A percentile compares a stretch with the other conserved stretches of the same genome.
These are phyloP conservation scores for Scedosporium aurantiacum DNA, from an alignment of 2,329 filamentous ascomycete genomes.

Conservation along the genomic window DNA sequence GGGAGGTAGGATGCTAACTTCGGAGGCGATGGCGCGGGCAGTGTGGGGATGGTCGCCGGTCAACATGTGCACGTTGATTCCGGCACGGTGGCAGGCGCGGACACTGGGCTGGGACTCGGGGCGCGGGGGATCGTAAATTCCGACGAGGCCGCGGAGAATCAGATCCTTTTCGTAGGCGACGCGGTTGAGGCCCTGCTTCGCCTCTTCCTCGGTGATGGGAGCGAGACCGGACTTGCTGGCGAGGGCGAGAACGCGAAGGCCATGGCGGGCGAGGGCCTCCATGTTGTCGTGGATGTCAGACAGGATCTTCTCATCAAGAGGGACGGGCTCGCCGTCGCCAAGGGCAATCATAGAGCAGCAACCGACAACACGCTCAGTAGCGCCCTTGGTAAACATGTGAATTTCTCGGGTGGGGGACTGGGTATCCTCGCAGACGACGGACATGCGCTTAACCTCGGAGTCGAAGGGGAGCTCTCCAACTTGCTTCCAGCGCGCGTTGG, in stretches of 20 bases:
- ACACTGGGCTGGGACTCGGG: constrained; percentile 53
- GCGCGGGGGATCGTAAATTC: constrained; percentile 61
- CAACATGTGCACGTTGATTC: constrained; percentile 59
- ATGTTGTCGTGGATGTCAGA: constrained; percentile 50
- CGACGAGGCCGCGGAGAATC: constrained; percentile 55
- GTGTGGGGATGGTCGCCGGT: constrained; percentile 56
- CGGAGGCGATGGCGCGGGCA: constrained; percentile 48
- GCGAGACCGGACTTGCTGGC: constrained; percentile 35
- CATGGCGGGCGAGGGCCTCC: constrained; percentile 51
- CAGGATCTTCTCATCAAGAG: constrained; percentile 39
- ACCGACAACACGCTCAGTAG: constrained; percentile 55
- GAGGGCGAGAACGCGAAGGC: constrained; percentile 56
- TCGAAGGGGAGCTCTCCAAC: constrained; percentile 61
- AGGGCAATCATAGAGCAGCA: constrained; percentile 38
- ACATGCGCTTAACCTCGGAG: constrained; percentile 65
- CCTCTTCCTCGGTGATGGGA: constrained; percentile 25
- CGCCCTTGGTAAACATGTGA: constrained; percentile 46
- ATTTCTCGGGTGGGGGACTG: constrained; percentile 15
- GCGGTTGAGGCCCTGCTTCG: constrained; percentile 30
- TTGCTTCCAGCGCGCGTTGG: constrained; percentile 36
- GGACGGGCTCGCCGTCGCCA: constrained; percentile 20
- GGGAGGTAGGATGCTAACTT: constrained; percentile 47
- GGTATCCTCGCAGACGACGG: constrained; percentile 47
- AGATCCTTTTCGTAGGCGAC: constrained; percentile 47
- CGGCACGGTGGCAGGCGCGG: constrained; percentile 46